A percentile compares a stretch with the other conserved stretches of the same genome.
Conservation (phyloP, 495 filamentous ascomycete species). For the Pyrenopolyporus hunteri region DNA sequence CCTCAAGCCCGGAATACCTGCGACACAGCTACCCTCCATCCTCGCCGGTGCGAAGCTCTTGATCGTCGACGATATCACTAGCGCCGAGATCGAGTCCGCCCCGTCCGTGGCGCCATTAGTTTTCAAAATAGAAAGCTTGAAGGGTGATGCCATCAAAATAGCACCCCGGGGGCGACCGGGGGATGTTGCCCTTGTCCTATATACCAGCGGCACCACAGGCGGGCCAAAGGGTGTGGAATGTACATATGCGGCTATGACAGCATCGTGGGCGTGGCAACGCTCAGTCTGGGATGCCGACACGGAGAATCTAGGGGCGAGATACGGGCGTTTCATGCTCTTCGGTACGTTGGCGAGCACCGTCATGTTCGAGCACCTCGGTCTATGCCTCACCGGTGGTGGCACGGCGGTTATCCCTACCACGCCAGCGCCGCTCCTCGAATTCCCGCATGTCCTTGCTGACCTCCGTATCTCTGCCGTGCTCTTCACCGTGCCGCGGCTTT, state of each 20-base stretch:
- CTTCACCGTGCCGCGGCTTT: constrained; percentile 10
- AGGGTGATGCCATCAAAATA: not conserved
- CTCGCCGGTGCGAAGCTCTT: not conserved
- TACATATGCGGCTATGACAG: constrained; percentile 3
- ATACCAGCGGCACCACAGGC: constrained; percentile 17
- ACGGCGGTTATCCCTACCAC: constrained; percentile 11
- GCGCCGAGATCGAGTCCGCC: constrained; percentile 1
- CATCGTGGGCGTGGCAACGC: constrained; percentile 8
- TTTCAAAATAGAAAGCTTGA: not conserved
- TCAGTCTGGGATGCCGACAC: not conserved
- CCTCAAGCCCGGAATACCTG: constrained; percentile 6
- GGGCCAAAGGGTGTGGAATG: constrained; percentile 14
- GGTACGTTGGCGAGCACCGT: constrained; percentile 8
- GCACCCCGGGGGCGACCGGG: not conserved
- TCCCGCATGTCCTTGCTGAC: constrained; percentile 2
- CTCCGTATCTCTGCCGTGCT: constrained; percentile 11
- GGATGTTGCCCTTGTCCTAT: constrained; percentile 17
- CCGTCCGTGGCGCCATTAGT: not conserved
- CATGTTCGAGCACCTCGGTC: constrained; percentile 7
- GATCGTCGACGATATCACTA: not conserved
- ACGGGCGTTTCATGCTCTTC: constrained; percentile 11
- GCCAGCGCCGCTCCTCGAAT: constrained; percentile 1
- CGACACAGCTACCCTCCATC: not conserved
- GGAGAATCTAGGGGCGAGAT: not conserved
- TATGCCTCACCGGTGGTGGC: constrained; percentile 11